phyloP scores from a whole-genome alignment of 805 yeast genomes.

The Wickerhamiella hasegawae region DNA sequence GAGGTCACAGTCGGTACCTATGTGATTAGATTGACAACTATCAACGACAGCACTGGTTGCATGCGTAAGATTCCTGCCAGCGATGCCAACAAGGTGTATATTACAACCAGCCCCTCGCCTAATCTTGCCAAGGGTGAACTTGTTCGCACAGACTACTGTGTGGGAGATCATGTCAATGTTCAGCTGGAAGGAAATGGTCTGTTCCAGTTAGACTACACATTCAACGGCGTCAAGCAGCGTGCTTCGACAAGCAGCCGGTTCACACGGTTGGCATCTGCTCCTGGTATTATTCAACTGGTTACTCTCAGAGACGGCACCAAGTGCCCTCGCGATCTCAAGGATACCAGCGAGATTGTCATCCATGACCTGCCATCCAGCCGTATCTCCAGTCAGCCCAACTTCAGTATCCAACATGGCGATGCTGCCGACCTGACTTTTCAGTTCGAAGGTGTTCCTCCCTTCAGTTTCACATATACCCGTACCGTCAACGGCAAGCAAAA shows the following conservation, averaged over 20 bases:
- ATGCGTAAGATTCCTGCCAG: slow-evolving; percentile 26
- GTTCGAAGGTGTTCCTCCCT: slow-evolving; percentile 84
- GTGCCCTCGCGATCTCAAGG: slow-evolving; percentile 31
- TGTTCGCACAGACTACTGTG: slow-evolving; percentile 46
- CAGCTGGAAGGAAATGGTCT: slow-evolving; percentile 69
- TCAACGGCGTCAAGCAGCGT: slow-evolving; percentile 43
- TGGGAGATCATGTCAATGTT: slow-evolving; percentile 77
- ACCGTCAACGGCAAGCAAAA: slow-evolving; percentile 35
- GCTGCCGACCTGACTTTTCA: slow-evolving; percentile 73
- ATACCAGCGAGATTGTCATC: slow-evolving; percentile 25
- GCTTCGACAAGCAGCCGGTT: slow-evolving; percentile 38
- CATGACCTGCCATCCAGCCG: slow-evolving; percentile 67
- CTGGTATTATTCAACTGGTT: slow-evolving; percentile 57
- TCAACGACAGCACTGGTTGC: slow-evolving; percentile 63
- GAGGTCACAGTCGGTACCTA: slow-evolving; percentile 58
- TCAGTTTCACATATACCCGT: slow-evolving; percentile 69
- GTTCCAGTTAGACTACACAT: slow-evolving; percentile 56
- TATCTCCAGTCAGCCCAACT: slow-evolving; percentile 59
- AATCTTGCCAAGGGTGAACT: neutral
- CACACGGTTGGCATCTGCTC: slow-evolving; percentile 58
- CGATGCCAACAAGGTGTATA: slow-evolving; percentile 29
- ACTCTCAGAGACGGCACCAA: slow-evolving; percentile 60
- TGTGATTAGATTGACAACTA: slow-evolving; percentile 36
- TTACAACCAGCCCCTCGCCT: slow-evolving; percentile 16
- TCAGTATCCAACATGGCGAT: slow-evolving; percentile 88